These are phyloP conservation scores for Escallonia herrerae DNA, from an alignment of 129 eudicot species.

Conservation along the genomic window DNA sequence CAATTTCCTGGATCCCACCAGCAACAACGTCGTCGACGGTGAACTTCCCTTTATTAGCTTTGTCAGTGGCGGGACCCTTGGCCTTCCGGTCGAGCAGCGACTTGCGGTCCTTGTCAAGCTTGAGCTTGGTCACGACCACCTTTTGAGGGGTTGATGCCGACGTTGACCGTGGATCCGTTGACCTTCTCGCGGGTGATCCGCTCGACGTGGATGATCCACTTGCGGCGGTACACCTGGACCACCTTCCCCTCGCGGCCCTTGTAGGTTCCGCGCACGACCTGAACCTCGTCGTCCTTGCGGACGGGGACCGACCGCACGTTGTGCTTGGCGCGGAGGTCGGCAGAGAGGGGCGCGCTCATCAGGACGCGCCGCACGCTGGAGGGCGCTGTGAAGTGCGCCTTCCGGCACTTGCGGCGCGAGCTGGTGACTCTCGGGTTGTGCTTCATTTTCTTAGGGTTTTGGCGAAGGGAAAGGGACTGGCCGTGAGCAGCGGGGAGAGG, in stretches of 20 bases:
- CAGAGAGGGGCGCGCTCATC: constrained; percentile 62
- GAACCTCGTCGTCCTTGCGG: too few relatives aligned
- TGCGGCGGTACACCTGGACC: too few relatives aligned
- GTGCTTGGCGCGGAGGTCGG: constrained; percentile 58
- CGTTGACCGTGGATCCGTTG: constrained; percentile 67
- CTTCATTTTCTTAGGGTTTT: constrained; percentile 42
- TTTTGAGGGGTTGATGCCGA: constrained; percentile 56
- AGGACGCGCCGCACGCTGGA: constrained; percentile 62
- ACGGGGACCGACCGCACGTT: constrained; percentile 1
- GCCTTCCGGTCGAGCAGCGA: constrained; percentile 59
- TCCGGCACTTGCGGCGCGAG: constrained; percentile 70
- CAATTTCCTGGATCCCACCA: constrained; percentile 29
- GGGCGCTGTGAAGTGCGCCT: constrained; percentile 79
- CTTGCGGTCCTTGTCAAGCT: constrained; percentile 62
- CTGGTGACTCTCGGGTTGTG: constrained; percentile 52
- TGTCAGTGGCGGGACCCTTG: constrained; percentile 54
- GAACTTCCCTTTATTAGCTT: constrained; percentile 59
- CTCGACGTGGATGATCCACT: constrained; percentile 51
- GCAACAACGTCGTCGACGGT: constrained; percentile 47
- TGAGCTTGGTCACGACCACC: constrained; percentile 53
- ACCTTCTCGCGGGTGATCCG: constrained; percentile 75
- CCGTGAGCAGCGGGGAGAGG: constrained; percentile 1
- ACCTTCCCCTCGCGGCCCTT: too few relatives aligned
- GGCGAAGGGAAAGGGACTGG: constrained; percentile 4
- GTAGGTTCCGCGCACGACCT: too few relatives aligned